phyloP scores from a whole-genome alignment of 805 yeast genomes.

The Candida takata region DNA sequence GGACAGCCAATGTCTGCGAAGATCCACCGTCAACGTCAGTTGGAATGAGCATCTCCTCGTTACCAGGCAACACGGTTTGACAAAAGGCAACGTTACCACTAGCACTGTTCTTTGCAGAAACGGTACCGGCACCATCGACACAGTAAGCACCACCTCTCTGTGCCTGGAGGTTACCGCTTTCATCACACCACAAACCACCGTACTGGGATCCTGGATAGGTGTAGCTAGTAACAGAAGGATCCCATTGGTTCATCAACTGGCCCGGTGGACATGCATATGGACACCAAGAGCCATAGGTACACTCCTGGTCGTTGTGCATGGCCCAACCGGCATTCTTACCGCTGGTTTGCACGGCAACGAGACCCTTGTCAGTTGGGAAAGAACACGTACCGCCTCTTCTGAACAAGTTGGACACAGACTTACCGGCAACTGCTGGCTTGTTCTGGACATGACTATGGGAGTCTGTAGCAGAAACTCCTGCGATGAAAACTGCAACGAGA shows the following conservation, averaged over 20 bases:
- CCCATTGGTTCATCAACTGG: conserved; percentile 84
- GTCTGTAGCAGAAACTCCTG: conserved; percentile 1
- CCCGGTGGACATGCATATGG: conserved; percentile 93
- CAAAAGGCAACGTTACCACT: conserved; percentile 68
- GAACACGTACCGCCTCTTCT: conserved; percentile 42
- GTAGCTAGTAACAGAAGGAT: conserved; percentile 64
- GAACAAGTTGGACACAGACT: conserved; percentile 21
- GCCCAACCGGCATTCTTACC: conserved; percentile 82
- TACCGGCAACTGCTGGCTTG: conserved; percentile 19
- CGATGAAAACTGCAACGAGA: not conserved
- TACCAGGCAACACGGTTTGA: conserved; percentile 91
- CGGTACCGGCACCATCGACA: conserved; percentile 70
- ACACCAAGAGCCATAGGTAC: conserved; percentile 75
- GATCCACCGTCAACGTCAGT: conserved; percentile 51
- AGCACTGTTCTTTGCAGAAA: conserved; percentile 52
- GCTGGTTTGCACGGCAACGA: conserved; percentile 58
- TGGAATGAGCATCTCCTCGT: conserved; percentile 91
- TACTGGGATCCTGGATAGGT: conserved; percentile 69
- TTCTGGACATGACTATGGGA: not conserved
- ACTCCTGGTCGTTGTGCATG: conserved; percentile 62
- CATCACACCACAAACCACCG: conserved; percentile 79
- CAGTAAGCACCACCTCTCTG: conserved; percentile 59
- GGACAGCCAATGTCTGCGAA: conserved; percentile 65
- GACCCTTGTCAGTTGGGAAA: conserved; percentile 61
- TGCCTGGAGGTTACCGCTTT: conserved; percentile 57